A percentile compares a stretch with the other conserved stretches of the same genome.
These are phyloP conservation scores for Aspergillus sp. DNA, from an alignment of 2,329 filamentous ascomycete species.

Conservation along the genomic window DNA sequence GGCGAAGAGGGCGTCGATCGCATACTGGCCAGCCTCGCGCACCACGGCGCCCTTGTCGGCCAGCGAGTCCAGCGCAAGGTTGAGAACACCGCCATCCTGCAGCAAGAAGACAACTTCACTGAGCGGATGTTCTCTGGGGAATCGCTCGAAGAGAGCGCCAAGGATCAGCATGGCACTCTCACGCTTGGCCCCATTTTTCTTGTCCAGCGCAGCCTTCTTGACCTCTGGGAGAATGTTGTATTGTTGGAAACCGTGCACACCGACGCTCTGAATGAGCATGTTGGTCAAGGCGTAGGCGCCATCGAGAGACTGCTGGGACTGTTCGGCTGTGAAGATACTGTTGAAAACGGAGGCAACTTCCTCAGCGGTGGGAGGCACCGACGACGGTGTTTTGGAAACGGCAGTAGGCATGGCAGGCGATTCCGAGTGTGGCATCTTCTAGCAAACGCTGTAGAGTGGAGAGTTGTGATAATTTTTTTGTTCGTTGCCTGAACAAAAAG, in stretches of 20 bases:
- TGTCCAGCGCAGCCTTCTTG: constrained; percentile 79
- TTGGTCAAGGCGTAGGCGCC: constrained; percentile 62
- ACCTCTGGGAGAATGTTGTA: constrained; percentile 61
- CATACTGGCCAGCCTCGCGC: constrained; percentile 88
- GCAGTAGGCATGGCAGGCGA: constrained; percentile 40
- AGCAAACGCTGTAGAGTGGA: constrained; percentile 3
- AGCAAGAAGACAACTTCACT: constrained; percentile 78
- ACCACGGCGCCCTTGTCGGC: constrained; percentile 87
- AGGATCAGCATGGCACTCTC: constrained; percentile 94
- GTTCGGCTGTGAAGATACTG: constrained; percentile 64
- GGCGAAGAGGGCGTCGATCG: constrained; percentile 80
- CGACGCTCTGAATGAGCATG: constrained; percentile 60
- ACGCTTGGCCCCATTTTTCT: constrained; percentile 80
- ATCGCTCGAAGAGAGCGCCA: constrained; percentile 86
- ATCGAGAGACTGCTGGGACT: constrained; percentile 65
- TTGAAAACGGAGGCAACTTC: constrained; percentile 63
- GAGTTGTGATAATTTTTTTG: constrained; percentile 1
- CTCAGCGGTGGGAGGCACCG: constrained; percentile 56
- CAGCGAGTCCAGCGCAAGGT: constrained; percentile 73
- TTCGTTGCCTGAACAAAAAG: not conserved
- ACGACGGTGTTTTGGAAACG: constrained; percentile 43
- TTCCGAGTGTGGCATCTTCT: constrained; percentile 46
- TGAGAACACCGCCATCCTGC: constrained; percentile 71
- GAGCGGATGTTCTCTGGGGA: constrained; percentile 70
- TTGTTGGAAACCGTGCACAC: constrained; percentile 56